phyloP scores from a whole-genome alignment of 1,139 yeast species.

The Petasospora fabianii region DNA sequence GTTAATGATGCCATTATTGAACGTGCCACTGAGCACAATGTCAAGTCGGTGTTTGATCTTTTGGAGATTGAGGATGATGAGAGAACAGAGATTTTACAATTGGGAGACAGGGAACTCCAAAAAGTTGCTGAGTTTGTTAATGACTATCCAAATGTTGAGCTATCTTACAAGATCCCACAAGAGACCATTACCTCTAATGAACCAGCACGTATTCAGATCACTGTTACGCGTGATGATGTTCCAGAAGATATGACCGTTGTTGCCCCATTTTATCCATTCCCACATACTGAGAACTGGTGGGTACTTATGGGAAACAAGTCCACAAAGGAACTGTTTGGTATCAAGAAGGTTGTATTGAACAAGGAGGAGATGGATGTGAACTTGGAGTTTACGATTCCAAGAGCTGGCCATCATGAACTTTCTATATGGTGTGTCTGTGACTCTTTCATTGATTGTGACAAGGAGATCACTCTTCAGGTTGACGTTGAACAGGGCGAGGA shows the following conservation, averaged over 20 bases:
- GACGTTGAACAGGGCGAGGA: constrained; percentile 38
- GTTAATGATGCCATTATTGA: constrained; percentile 51
- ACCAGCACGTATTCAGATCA: constrained; percentile 46
- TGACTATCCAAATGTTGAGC: constrained; percentile 81
- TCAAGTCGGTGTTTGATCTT: constrained; percentile 76
- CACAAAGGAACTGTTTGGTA: constrained; percentile 63
- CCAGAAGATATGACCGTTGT: constrained; percentile 63
- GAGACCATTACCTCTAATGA: constrained; percentile 41
- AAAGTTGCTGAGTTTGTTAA: constrained; percentile 86
- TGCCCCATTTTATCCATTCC: constrained; percentile 51
- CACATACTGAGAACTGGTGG: constrained; percentile 83
- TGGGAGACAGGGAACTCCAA: constrained; percentile 44
- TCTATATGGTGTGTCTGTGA: constrained; percentile 89
- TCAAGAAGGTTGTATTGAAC: constrained; percentile 59
- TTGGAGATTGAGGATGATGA: constrained; percentile 82
- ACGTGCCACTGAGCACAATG: constrained; percentile 53
- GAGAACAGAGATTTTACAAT: constrained; percentile 58
- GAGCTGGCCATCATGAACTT: constrained; percentile 55
- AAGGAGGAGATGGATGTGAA: constrained; percentile 51
- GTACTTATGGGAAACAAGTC: constrained; percentile 69
- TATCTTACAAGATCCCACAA: constrained; percentile 45
- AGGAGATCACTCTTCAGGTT: constrained; percentile 58
- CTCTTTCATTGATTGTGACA: constrained; percentile 86
- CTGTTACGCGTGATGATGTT: constrained; percentile 68
- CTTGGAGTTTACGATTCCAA: constrained; percentile 57